Evolutionary conservation across 2,329 filamentous ascomycete genomes (phyloP).

Genomic region (Xylariaceae sp.): DNA sequence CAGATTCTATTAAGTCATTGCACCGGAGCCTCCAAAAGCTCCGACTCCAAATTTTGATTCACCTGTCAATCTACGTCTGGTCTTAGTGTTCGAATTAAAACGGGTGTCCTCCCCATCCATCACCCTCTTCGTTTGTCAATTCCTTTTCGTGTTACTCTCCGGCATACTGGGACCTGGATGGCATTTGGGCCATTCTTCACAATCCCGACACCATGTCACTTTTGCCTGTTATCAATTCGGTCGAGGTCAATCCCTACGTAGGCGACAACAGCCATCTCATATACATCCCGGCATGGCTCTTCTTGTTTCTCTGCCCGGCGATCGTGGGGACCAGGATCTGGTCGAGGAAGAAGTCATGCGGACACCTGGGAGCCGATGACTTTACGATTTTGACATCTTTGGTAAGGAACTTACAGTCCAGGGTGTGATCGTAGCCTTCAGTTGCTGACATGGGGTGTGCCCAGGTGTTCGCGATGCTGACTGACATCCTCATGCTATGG

Average conservation of each 20-base stretch:
- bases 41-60: too few species aligned
- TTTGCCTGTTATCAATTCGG: not conserved
- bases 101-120: too few species aligned
- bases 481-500: constrained; percentile 25
- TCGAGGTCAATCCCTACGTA: not conserved
- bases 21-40: too few species aligned
- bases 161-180: not conserved
- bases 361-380: constrained; percentile 27
- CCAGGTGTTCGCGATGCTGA: constrained; percentile 27
- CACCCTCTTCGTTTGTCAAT: not conserved
- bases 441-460: not conserved
- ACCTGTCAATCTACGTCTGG: too few species aligned
- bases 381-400: constrained; percentile 25
- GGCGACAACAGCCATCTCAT: constrained; percentile 15
- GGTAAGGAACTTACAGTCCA: not conserved
- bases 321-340: constrained; percentile 27
- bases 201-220: not conserved
- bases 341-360: constrained; percentile 25
- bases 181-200: not conserved
- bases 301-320: constrained; percentile 26
- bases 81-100: too few species aligned
- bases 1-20: too few species aligned
- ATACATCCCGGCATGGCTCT: constrained; percentile 26
- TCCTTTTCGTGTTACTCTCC: not conserved
- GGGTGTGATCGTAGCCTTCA: not conserved